Base-by-base conservation (phyloP, 2,329 filamentous ascomycete species). In the Nakataea oryzae region DNA sequence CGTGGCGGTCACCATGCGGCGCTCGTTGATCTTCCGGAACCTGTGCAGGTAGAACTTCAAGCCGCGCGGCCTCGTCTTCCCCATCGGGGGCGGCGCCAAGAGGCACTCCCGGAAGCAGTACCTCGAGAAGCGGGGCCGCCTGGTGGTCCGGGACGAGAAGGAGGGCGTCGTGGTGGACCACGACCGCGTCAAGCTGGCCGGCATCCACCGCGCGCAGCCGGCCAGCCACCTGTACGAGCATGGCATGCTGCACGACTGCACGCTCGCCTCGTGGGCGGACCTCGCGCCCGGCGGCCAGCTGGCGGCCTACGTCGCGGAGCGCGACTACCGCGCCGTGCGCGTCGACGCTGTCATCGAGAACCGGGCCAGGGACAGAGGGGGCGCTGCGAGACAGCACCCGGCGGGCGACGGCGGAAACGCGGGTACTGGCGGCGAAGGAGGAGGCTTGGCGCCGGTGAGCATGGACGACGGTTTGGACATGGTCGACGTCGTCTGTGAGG, bases 191-290 rank as follows among this genome's bases (percentile, higher is more conserved):
- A 55, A 55, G 54, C 54, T 77, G 1, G 76, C 75, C 26, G 74
- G 76, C 12, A 75, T 78, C 63, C 74, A 78, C 62, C 72, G 76
- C 29, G 76, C 76, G 1, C 76, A 78, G 60, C 74, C 73, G 0
- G 75, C 71, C 63, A 75, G 74, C 59, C 75, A 77, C 63, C 68
- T 70, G 62, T 77, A 71, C 61, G 54, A 55, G 54, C 1, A 14
- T 5, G n/a, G 8, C n/a, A 17, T 4, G n/a, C 9, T 4, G 2
- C 11, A 27, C 54, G 2, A 27, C 54, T 55, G 9, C 54, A 4
- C 9, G 3, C 3, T 55, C 1, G 54, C 54, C n/a, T 17, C 3
- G 8, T 55, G 54, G 54, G 54, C 54, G 11, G 3, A 27, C 54
- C n/a, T 27, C 8, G 5, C 24, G 13, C 27, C 5, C 14, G n/a